A percentile compares a stretch with the other conserved stretches of the same genome.
Evolutionary conservation across 768 basidiomycete genomes (phyloP).

Genomic region (Piloderma croceum): DNA sequence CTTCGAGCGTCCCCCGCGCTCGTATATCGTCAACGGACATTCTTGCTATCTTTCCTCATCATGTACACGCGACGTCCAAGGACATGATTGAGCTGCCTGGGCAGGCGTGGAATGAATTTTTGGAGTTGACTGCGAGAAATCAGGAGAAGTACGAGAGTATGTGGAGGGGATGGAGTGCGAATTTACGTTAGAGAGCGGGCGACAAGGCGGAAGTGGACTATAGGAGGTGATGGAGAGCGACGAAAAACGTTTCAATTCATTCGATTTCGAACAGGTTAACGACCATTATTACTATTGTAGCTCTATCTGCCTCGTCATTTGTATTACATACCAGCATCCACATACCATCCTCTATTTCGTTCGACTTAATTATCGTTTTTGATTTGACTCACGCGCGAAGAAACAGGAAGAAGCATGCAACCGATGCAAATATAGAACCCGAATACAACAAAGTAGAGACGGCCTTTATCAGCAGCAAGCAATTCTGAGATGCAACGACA

Average conservation of each 20-base stretch:
- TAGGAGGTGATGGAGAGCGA: neutral
- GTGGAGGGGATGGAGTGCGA: conserved; percentile 42
- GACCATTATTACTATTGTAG: neutral
- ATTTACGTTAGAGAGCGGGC: neutral
- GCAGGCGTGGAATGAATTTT: conserved; percentile 53
- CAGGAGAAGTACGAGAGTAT: conserved; percentile 53
- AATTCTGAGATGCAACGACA: too few relatives aligned
- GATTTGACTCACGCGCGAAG: too few relatives aligned
- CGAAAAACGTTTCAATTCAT: neutral
- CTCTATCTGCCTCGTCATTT: neutral
- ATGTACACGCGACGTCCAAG: conserved; percentile 22
- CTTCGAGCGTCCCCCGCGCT: conserved; percentile 51
- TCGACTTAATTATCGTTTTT: too few relatives aligned
- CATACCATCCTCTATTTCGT: too few relatives aligned
- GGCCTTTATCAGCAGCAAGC: too few relatives aligned
- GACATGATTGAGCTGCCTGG: conserved; percentile 65
- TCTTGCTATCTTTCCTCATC: conserved; percentile 51
- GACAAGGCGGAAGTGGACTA: neutral
- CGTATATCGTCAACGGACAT: conserved; percentile 58
- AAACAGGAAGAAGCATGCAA: too few relatives aligned
- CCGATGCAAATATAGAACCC: too few relatives aligned
- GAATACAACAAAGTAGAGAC: too few relatives aligned
- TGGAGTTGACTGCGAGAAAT: conserved; percentile 45
- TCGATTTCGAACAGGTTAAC: neutral
- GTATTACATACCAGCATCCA: too few relatives aligned